phyloP scores from a whole-genome alignment of 805 yeast genomes.

The Lachancea fermentati region DNA sequence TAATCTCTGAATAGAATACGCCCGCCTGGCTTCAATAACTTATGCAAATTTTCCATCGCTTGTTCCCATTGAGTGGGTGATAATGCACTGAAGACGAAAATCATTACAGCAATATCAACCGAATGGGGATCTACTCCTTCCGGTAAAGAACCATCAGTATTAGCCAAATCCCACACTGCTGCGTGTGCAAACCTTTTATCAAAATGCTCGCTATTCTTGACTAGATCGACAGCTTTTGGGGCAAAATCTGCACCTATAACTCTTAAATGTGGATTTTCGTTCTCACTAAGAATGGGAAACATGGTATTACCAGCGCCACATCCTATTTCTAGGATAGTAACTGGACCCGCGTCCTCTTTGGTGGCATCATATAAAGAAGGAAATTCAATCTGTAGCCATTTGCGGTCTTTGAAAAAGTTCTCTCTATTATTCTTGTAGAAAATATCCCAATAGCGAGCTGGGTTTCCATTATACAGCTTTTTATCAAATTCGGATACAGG shows the following conservation, averaged over 20 bases:
- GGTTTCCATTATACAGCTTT: constrained; percentile 69
- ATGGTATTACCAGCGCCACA: constrained; percentile 98
- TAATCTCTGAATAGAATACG: constrained; percentile 85
- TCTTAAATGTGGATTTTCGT: constrained; percentile 68
- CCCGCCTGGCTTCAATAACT: constrained; percentile 89
- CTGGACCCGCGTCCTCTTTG: constrained; percentile 60
- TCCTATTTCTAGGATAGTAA: constrained; percentile 82
- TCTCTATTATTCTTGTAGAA: constrained; percentile 87
- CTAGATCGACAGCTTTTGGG: constrained; percentile 82
- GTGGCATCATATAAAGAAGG: constrained; percentile 80
- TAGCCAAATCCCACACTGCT: constrained; percentile 93
- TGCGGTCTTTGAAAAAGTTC: constrained; percentile 93
- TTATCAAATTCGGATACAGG: constrained; percentile 92
- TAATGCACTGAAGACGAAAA: constrained; percentile 88
- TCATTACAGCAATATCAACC: constrained; percentile 89
- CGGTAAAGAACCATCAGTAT: constrained; percentile 66
- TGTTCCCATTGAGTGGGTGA: constrained; percentile 86
- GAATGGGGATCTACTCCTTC: constrained; percentile 77
- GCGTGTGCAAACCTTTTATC: constrained; percentile 63
- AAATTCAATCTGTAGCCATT: constrained; percentile 93
- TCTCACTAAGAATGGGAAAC: constrained; percentile 81
- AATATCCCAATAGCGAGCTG: constrained; percentile 92
- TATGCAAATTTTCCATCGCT: constrained; percentile 67
- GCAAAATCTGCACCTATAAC: constrained; percentile 88
- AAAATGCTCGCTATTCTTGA: constrained; percentile 57